Base-by-base conservation (phyloP, 139 green algal genomes). In the Marvania coccoides region DNA sequence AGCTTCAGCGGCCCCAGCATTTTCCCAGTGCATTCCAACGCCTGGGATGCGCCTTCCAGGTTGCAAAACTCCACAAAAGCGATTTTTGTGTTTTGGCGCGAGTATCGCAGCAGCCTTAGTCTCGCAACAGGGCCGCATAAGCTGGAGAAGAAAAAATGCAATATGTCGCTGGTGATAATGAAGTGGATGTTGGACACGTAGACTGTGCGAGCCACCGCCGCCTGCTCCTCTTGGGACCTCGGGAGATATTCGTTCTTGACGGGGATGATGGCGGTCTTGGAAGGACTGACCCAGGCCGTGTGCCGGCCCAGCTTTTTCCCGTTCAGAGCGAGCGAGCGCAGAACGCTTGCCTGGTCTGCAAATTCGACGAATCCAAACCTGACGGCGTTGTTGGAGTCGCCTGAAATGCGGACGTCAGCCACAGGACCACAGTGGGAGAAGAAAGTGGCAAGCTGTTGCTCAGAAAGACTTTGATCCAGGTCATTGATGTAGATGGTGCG, bases 281-380 rank as follows among this genome's bases (percentile, higher is more conserved):
- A 92, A 10, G 86, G 89, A 37, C 89, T 70, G 19, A 97, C 92
- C 4, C 90, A 77, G 39, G 96, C 73, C 9, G 83, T 70, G 48
- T 78, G 85, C 14, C 30, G 66, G 23, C 91, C 91, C 56, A 97
- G 63, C 39, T 83, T 45, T 28, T 47, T 80, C 28, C 88, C 85
- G 6, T 76, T 83, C 67, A 71, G 77, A 15, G 68, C 56, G 59
- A 91, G 65, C 1, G 88, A 87, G 72, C 77, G 65, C 29, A 68
- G 42, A 2, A 77, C 86, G 12, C 42, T 73, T 38, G 71, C 74
- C 63, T 91, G 75, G 3, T 83, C 72, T 9, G 36, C 15, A 57
- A 98, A 98, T 79, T 98, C 92, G 30, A 98, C 87, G 68, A 98
- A 98, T 0, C 90, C 92, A 77, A 98, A 98, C 39, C 91, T 77